phyloP scores from a whole-genome alignment of 2,329 filamentous ascomycete species.

The Epichloe coenophiala region DNA sequence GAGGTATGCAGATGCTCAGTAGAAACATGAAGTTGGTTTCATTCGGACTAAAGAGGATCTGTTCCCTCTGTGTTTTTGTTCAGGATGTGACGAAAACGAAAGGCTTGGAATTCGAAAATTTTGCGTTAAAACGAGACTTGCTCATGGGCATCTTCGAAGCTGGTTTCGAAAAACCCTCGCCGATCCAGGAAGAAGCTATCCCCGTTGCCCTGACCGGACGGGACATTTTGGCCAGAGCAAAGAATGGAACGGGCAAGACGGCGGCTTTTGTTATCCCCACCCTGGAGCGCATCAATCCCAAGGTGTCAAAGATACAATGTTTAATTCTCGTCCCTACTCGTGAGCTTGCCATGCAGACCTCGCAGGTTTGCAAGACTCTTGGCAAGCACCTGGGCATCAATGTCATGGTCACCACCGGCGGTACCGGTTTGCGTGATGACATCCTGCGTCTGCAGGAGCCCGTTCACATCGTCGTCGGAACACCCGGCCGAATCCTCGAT shows the following conservation, averaged over 20 bases:
- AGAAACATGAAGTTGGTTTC: slow-evolving; percentile 1
- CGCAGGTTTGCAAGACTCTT: slow-evolving; percentile 96
- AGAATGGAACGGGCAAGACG: slow-evolving; percentile 98
- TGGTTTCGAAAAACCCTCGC: slow-evolving; percentile 95
- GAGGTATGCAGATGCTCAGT: slow-evolving; percentile 41
- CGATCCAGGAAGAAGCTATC: slow-evolving; percentile 98
- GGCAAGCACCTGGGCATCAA: slow-evolving; percentile 96
- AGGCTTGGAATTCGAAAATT: slow-evolving; percentile 94
- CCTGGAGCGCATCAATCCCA: slow-evolving; percentile 91
- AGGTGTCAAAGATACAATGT: slow-evolving; percentile 90
- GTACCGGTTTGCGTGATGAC: slow-evolving; percentile 88
- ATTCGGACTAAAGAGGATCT: slow-evolving; percentile 7
- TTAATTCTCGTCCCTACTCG: slow-evolving; percentile 92
- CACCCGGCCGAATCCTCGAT: slow-evolving; percentile 90
- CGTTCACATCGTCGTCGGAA: slow-evolving; percentile 95
- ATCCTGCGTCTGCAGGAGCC: slow-evolving; percentile 89
- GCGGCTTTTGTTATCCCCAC: slow-evolving; percentile 95
- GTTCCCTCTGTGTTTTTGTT: slow-evolving; percentile 2
- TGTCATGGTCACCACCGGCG: slow-evolving; percentile 98
- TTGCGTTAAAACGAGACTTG: slow-evolving; percentile 84
- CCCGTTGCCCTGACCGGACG: slow-evolving; percentile 89
- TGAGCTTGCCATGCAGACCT: slow-evolving; percentile 95
- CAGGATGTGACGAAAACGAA: slow-evolving; percentile 98
- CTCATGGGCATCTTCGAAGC: slow-evolving; percentile 99
- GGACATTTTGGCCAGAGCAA: slow-evolving; percentile 90